Evolutionary conservation across 495 filamentous ascomycete genomes (phyloP).

Genomic region (Penicillium ucsense): DNA sequence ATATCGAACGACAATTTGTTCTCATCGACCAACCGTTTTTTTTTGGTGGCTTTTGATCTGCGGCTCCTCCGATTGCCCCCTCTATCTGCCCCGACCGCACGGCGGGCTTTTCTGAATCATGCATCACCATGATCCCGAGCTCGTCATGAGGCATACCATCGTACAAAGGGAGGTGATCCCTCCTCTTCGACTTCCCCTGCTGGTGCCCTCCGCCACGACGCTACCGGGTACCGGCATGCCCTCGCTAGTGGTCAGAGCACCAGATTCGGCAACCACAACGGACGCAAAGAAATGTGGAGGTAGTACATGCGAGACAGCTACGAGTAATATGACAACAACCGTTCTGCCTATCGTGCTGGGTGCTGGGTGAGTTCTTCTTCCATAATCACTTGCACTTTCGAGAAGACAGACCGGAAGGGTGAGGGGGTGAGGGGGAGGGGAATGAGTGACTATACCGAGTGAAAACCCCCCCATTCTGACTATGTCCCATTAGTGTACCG

Average conservation of each 20-base stretch:
- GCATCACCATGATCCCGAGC: conserved; percentile 24
- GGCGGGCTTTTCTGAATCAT: conserved; percentile 11
- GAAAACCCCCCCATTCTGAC: conserved; percentile 2
- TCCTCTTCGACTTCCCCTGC: conserved; percentile 14
- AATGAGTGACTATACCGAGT: too few species aligned
- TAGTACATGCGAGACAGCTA: conserved; percentile 27
- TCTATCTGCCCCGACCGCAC: background rate
- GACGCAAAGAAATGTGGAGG: background rate
- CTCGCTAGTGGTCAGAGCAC: conserved; percentile 22
- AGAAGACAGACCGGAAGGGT: too few species aligned
- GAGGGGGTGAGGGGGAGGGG: too few species aligned
- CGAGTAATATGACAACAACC: conserved; percentile 43
- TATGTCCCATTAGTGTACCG: conserved; percentile 56
- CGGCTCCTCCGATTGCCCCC: too few species aligned
- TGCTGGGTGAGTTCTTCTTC: conserved; percentile 57
- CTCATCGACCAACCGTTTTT: background rate
- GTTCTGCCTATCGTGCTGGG: conserved; percentile 72
- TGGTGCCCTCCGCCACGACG: conserved; percentile 8
- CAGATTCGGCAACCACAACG: conserved; percentile 8
- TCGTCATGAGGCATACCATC: conserved; percentile 14
- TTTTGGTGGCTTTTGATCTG: too few species aligned
- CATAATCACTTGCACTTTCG: too few species aligned
- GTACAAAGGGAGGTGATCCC: conserved; percentile 23
- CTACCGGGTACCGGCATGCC: conserved; percentile 7
- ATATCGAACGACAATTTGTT: background rate